phyloP scores from a whole-genome alignment of 2,329 filamentous ascomycete genomes.

The Furcasterigmium sp. region DNA sequence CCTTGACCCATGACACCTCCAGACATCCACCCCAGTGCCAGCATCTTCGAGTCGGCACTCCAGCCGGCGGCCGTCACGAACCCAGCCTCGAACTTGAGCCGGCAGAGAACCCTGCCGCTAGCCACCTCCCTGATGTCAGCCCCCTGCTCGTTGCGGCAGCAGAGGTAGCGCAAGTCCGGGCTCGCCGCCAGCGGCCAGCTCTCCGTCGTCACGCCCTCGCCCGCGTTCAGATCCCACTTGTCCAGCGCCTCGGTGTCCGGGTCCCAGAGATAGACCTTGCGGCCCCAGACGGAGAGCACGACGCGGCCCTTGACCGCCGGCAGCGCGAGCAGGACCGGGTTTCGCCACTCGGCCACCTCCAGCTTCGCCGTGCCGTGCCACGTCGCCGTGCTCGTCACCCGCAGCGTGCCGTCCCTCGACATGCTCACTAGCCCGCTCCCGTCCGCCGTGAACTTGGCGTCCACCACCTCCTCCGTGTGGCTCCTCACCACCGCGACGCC shows the following conservation, averaged over 20 bases:
- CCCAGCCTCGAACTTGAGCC: constrained; percentile 6
- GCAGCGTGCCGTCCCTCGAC: constrained; percentile 8
- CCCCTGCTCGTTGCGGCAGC: constrained; percentile 9
- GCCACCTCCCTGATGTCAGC: constrained; percentile 9
- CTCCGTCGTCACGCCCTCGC: constrained; percentile 5
- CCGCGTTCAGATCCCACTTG: constrained; percentile 8
- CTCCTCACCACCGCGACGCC: constrained; percentile 6
- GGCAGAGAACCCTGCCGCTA: constrained; percentile 7
- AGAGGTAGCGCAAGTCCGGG: constrained; percentile 7
- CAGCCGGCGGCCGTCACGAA: constrained; percentile 8
- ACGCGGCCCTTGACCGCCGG: background rate
- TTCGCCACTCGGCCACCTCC: constrained; percentile 9
- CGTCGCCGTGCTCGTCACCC: constrained; percentile 5
- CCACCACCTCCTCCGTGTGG: constrained; percentile 11
- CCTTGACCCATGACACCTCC: background rate
- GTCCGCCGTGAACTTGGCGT: constrained; percentile 9
- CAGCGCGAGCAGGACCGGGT: constrained; percentile 7
- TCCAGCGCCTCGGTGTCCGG: constrained; percentile 4
- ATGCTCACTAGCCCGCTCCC: constrained; percentile 5
- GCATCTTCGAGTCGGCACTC: background rate
- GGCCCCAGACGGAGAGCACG: constrained; percentile 7
- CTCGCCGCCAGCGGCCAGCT: constrained; percentile 8
- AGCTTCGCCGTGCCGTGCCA: constrained; percentile 8
- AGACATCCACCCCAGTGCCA: background rate
- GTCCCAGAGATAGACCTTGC: constrained; percentile 9